phyloP scores from a whole-genome alignment of 1,139 yeast species.

The Kluyveromyces marxianus region DNA sequence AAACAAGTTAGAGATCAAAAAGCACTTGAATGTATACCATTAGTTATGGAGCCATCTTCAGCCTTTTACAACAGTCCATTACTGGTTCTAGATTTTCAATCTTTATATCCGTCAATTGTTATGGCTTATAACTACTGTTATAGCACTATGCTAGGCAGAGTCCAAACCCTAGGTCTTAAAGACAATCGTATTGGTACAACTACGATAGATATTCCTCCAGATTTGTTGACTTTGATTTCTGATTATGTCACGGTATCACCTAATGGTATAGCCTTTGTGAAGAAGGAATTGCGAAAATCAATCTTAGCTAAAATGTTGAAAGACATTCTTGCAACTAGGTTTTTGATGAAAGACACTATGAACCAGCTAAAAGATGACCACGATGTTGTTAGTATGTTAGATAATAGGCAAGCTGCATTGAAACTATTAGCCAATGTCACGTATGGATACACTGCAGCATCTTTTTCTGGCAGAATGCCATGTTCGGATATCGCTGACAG shows the following conservation, averaged over 20 bases:
- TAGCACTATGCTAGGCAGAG: conserved; percentile 74
- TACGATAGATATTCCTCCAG: conserved; percentile 45
- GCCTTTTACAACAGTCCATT: conserved; percentile 82
- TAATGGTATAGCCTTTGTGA: conserved; percentile 76
- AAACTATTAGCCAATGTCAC: conserved; percentile 92
- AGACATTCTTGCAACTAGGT: conserved; percentile 73
- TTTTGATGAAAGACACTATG: conserved; percentile 73
- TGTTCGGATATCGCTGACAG: conserved; percentile 92
- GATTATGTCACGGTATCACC: conserved; percentile 67
- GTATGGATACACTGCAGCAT: conserved; percentile 91
- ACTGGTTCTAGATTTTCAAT: conserved; percentile 85
- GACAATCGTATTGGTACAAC: conserved; percentile 48
- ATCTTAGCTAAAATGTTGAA: conserved; percentile 74
- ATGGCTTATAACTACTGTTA: conserved; percentile 91
- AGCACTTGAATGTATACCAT: conserved; percentile 79
- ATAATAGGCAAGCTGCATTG: conserved; percentile 72
- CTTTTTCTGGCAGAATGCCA: conserved; percentile 96
- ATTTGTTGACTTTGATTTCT: conserved; percentile 46
- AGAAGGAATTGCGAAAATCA: conserved; percentile 59
- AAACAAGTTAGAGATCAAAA: conserved; percentile 77
- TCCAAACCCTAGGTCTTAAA: conserved; percentile 44
- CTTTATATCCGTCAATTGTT: conserved; percentile 85
- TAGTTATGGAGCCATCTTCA: conserved; percentile 88
- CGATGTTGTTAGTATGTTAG: conserved; percentile 44
- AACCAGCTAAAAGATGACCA: conserved; percentile 34